Evolutionary conservation across 257 asterid genomes (phyloP).

Genomic region (Mitragyna speciosa): DNA sequence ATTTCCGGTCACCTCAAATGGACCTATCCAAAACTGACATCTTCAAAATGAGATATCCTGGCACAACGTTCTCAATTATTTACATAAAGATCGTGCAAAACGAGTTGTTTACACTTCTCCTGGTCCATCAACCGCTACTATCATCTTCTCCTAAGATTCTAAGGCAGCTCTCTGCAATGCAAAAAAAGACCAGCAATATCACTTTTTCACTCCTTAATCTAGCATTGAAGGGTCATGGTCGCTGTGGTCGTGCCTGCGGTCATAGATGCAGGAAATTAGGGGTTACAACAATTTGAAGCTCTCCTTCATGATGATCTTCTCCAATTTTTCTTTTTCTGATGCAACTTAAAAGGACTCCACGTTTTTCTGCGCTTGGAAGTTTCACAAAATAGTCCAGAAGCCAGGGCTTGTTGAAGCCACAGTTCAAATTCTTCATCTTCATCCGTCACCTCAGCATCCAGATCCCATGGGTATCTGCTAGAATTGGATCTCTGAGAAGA

Average conservation of each 20-base stretch:
- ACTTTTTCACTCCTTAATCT: neutral
- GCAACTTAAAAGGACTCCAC: conserved; percentile 97
- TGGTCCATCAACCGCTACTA: conserved; percentile 9
- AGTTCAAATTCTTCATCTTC: conserved; percentile 96
- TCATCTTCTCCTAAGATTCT: conserved; percentile 15
- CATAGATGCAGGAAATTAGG: neutral
- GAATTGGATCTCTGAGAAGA: conserved; percentile 74
- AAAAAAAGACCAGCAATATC: neutral
- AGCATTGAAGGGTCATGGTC: neutral
- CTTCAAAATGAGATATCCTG: conserved; percentile 8
- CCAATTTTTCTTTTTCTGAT: conserved; percentile 86
- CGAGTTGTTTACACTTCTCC: conserved; percentile 28
- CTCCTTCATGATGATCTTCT: conserved; percentile 65
- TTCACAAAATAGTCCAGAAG: conserved; percentile 90
- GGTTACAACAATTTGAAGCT: neutral
- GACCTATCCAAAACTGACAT: conserved; percentile 22
- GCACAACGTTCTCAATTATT: conserved; percentile 26
- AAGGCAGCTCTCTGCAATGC: neutral
- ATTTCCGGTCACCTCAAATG: conserved; percentile 13
- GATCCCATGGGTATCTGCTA: conserved; percentile 85
- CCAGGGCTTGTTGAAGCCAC: conserved; percentile 97
- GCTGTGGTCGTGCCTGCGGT: conserved; percentile 8
- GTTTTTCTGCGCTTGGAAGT: conserved; percentile 87
- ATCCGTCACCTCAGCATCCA: conserved; percentile 90
- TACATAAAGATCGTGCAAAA: conserved; percentile 41